Percentiles rank a stretch among this genome's conserved stretches.
These are phyloP conservation scores for Neurospora tetraspora DNA, from an alignment of 495 filamentous ascomycete species.

Conservation along the genomic window DNA sequence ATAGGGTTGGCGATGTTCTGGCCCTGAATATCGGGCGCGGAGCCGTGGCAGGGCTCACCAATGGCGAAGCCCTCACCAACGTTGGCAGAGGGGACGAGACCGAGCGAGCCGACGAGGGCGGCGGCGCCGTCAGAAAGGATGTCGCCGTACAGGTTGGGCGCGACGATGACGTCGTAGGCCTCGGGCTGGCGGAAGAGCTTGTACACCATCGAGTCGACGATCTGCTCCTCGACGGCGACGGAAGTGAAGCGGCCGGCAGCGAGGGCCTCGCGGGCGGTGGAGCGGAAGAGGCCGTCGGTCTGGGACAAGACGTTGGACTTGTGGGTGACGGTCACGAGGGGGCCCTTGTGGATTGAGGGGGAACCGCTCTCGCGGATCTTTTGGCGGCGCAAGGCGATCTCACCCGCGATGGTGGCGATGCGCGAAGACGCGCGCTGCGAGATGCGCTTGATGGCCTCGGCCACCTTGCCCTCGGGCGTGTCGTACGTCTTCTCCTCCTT, in stretches of 20 bases:
- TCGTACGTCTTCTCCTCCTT: slow-evolving; percentile 86
- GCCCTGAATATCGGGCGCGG: slow-evolving; percentile 92
- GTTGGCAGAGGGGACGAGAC: slow-evolving; percentile 92
- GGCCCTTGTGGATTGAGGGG: slow-evolving; percentile 49
- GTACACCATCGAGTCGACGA: slow-evolving; percentile 98
- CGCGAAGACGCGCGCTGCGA: slow-evolving; percentile 69
- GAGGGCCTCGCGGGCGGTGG: slow-evolving; percentile 63
- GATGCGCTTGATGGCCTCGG: slow-evolving; percentile 96
- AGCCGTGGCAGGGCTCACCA: slow-evolving; percentile 95
- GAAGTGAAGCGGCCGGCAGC: slow-evolving; percentile 47
- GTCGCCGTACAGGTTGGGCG: slow-evolving; percentile 96
- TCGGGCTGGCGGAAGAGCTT: slow-evolving; percentile 95
- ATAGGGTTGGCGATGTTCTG: slow-evolving; percentile 90
- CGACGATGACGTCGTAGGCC: slow-evolving; percentile 94
- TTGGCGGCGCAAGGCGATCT: slow-evolving; percentile 82
- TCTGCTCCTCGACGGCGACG: slow-evolving; percentile 86
- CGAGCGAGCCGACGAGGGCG: slow-evolving; percentile 86
- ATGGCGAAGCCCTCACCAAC: slow-evolving; percentile 93
- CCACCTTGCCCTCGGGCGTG: slow-evolving; percentile 67
- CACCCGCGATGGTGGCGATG: slow-evolving; percentile 87
- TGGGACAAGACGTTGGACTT: slow-evolving; percentile 96
- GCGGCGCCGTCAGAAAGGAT: slow-evolving; percentile 94
- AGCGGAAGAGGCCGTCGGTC: slow-evolving; percentile 92
- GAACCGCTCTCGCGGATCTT: slow-evolving; percentile 49
- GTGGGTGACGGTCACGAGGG: slow-evolving; percentile 93